Percentiles rank a stretch among this genome's conserved stretches.
Evolutionary conservation across 2,329 filamentous ascomycete species (phyloP).

Genomic region (Colletotrichum magnum): DNA sequence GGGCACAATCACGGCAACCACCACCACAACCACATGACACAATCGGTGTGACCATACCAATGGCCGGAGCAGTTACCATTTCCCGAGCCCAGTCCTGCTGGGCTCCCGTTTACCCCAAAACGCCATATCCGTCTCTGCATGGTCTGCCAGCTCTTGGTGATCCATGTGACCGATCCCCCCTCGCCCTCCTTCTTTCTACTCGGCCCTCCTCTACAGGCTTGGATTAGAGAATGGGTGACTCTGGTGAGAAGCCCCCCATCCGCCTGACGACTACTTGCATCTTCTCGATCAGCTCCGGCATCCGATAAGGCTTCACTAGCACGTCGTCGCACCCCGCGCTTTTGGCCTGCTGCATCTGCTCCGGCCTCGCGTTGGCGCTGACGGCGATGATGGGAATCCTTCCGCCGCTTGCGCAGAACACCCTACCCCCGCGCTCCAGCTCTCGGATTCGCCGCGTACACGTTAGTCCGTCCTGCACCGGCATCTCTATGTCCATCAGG

Average conservation of each 20-base stretch:
- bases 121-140: slow-evolving; percentile 29
- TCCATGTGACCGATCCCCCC: slow-evolving; percentile 14
- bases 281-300: slow-evolving; percentile 72
- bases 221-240: slow-evolving; percentile 25
- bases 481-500: slow-evolving; percentile 85
- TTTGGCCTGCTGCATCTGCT: slow-evolving; percentile 69
- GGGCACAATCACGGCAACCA: not conserved
- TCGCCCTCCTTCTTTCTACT: not conserved
- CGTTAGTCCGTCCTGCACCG: slow-evolving; percentile 78
- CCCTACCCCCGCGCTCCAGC: slow-evolving; percentile 67
- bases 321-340: slow-evolving; percentile 73
- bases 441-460: slow-evolving; percentile 76
- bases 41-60: slow-evolving; percentile 13
- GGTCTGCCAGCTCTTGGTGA: slow-evolving; percentile 29
- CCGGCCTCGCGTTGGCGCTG: slow-evolving; percentile 76
- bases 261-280: slow-evolving; percentile 65
- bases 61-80: slow-evolving; percentile 18
- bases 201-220: not conserved
- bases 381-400: slow-evolving; percentile 75
- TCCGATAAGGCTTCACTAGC: slow-evolving; percentile 80
- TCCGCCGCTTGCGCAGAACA: slow-evolving; percentile 61
- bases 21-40: slow-evolving; percentile 18
- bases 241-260: slow-evolving; percentile 43
- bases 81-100: slow-evolving; percentile 34
- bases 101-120: slow-evolving; percentile 25